These are phyloP conservation scores for Lactarius psammicola DNA, from an alignment of 768 basidiomycete genomes.

Conservation along the genomic window DNA sequence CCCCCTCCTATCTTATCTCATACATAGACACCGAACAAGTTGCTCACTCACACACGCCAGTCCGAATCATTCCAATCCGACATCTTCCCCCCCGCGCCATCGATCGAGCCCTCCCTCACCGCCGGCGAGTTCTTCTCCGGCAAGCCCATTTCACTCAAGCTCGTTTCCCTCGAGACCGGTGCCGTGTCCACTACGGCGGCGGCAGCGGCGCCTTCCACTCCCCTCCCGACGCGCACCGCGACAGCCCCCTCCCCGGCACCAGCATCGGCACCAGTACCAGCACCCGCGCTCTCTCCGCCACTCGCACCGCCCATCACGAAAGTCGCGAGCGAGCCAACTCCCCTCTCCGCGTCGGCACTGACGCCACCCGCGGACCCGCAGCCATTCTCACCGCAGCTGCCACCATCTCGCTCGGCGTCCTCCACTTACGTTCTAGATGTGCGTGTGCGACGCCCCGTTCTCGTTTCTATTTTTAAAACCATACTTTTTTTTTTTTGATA, in stretches of 20 bases:
- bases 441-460: constrained; percentile 25
- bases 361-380: constrained; percentile 29
- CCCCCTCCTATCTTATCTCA: not conserved
- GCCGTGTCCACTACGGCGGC: constrained; percentile 39
- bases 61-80: constrained; percentile 96
- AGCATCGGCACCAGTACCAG: constrained; percentile 36
- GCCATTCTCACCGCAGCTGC: constrained; percentile 23
- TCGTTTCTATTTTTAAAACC: not conserved
- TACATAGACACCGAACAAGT: not conserved
- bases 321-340: constrained; percentile 20
- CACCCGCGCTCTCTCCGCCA: constrained; percentile 31
- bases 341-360: constrained; percentile 14
- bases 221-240: constrained; percentile 31
- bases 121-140: constrained; percentile 88
- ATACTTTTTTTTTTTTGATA: not conserved
- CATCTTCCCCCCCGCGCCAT: constrained; percentile 91
- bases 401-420: constrained; percentile 29
- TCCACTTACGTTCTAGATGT: constrained; percentile 35
- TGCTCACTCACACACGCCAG: constrained; percentile 38
- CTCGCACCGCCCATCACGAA: constrained; percentile 28
- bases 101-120: constrained; percentile 72
- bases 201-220: constrained; percentile 26
- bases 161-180: constrained; percentile 78
- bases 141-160: constrained; percentile 72
- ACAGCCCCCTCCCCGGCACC: constrained; percentile 36